Evolutionary conservation across 495 filamentous ascomycete species (phyloP).

Genomic region (Penicillium turbatum): DNA sequence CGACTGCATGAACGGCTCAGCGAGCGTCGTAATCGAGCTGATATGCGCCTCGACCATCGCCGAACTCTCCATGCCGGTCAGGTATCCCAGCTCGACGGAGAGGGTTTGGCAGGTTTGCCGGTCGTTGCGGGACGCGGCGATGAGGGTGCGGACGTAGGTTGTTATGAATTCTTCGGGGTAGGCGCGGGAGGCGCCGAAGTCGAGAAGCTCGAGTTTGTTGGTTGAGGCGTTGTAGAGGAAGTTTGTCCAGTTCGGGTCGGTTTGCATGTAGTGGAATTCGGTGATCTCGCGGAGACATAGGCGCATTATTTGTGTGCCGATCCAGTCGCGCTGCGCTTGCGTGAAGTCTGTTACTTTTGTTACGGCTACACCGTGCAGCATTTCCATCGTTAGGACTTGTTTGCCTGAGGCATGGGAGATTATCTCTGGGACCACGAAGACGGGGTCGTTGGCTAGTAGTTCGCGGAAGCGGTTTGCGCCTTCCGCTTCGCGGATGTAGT

Average conservation of each 20-base stretch:
- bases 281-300: constrained; percentile 90
- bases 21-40: constrained; percentile 75
- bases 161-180: constrained; percentile 75
- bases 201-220: constrained; percentile 80
- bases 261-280: constrained; percentile 97
- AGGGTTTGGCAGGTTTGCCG: constrained; percentile 56
- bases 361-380: constrained; percentile 82
- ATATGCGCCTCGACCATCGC: constrained; percentile 86
- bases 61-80: constrained; percentile 80
- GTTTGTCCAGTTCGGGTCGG: constrained; percentile 99
- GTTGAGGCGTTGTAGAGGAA: constrained; percentile 80
- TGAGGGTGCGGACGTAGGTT: constrained; percentile 71
- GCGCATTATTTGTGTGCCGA: constrained; percentile 84
- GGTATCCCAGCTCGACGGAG: constrained; percentile 80
- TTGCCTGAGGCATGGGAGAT: constrained; percentile 75
- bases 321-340: constrained; percentile 83
- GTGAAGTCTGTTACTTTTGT: constrained; percentile 71
- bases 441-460: constrained; percentile 66
- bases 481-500: constrained; percentile 84
- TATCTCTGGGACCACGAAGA: constrained; percentile 76
- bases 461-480: constrained; percentile 68
- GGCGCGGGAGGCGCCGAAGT: constrained; percentile 90
- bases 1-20: constrained; percentile 76
- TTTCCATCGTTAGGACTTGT: constrained; percentile 89
- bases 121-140: constrained; percentile 70